These are phyloP conservation scores for Aspergillaceae sp. DNA, from an alignment of 2,329 filamentous ascomycete genomes.

Conservation along the genomic window DNA sequence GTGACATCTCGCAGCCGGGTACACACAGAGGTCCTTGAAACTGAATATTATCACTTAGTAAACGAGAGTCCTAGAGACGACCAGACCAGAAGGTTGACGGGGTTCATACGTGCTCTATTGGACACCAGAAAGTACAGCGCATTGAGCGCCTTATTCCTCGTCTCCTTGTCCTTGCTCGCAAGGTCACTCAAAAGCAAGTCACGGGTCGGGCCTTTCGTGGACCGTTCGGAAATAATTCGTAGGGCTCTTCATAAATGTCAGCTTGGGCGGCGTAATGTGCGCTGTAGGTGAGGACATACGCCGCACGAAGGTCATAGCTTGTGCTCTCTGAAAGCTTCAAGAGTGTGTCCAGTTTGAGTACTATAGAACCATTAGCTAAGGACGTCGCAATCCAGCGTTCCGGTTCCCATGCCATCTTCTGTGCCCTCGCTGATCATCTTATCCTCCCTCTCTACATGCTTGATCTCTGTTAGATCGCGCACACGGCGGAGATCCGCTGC, in stretches of 20 bases:
- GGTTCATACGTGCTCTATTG: slow-evolving; percentile 28
- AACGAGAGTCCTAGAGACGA: background rate
- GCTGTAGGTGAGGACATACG: slow-evolving; percentile 45
- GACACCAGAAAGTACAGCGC: slow-evolving; percentile 37
- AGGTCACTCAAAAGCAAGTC: slow-evolving; percentile 36
- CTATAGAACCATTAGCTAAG: slow-evolving; percentile 20
- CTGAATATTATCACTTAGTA: slow-evolving; percentile 10
- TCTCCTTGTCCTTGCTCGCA: slow-evolving; percentile 28
- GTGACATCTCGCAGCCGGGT: slow-evolving; percentile 25
- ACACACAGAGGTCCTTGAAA: slow-evolving; percentile 29
- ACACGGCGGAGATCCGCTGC: slow-evolving; percentile 43
- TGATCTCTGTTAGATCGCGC: slow-evolving; percentile 49
- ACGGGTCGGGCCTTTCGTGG: slow-evolving; percentile 32
- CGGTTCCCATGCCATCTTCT: slow-evolving; percentile 48
- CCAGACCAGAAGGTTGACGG: background rate
- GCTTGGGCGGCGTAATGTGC: slow-evolving; percentile 41
- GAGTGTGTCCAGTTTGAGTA: slow-evolving; percentile 57
- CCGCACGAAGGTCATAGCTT: slow-evolving; percentile 63
- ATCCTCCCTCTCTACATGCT: slow-evolving; percentile 55
- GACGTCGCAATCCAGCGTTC: background rate
- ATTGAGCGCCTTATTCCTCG: slow-evolving; percentile 33
- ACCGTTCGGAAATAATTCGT: slow-evolving; percentile 39
- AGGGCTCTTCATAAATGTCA: slow-evolving; percentile 26
- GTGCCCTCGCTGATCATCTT: slow-evolving; percentile 68
- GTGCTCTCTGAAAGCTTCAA: slow-evolving; percentile 60